Percentiles rank a stretch among this genome's conserved stretches.
Conservation (phyloP, 495 filamentous ascomycete genomes). For the Glonium stellatum region DNA sequence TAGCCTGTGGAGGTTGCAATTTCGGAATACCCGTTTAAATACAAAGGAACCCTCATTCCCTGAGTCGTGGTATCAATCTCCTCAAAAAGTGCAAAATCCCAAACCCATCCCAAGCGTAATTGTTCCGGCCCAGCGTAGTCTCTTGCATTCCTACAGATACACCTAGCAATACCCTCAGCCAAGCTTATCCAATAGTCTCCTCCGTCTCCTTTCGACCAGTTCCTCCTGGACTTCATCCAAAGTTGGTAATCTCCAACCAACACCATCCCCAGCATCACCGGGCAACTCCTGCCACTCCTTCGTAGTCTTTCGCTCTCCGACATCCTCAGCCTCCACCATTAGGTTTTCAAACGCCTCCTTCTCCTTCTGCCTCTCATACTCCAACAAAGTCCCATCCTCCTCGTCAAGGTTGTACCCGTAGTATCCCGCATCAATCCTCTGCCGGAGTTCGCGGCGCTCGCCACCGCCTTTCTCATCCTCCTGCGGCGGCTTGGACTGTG, state of each 20-base stretch:
- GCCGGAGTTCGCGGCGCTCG: constrained; percentile 61
- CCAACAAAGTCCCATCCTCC: constrained; percentile 78
- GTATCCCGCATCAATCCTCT: constrained; percentile 85
- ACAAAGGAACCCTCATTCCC: no score
- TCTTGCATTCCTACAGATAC: no score
- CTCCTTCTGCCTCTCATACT: constrained; percentile 79
- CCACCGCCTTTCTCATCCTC: constrained; percentile 54
- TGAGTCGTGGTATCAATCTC: not conserved
- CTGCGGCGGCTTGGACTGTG: constrained; percentile 51
- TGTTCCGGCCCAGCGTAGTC: no score
- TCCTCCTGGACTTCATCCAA: constrained; percentile 89
- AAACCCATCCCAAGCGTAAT: no score
- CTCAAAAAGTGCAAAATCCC: not conserved
- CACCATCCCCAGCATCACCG: constrained; percentile 76
- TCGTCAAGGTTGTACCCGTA: constrained; percentile 94
- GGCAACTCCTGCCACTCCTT: constrained; percentile 76
- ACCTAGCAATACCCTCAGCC: constrained; percentile 38
- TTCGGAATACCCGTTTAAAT: no score
- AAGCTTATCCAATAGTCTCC: constrained; percentile 73
- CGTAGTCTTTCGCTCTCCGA: constrained; percentile 37
- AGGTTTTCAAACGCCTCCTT: constrained; percentile 66
- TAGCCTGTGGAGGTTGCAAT: no score
- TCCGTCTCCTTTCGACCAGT: constrained; percentile 76
- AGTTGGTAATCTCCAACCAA: constrained; percentile 76
- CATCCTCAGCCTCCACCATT: constrained; percentile 40